Conservation (phyloP, 1,284 basidiomycete species). For the Termitomyces sp. region DNA sequence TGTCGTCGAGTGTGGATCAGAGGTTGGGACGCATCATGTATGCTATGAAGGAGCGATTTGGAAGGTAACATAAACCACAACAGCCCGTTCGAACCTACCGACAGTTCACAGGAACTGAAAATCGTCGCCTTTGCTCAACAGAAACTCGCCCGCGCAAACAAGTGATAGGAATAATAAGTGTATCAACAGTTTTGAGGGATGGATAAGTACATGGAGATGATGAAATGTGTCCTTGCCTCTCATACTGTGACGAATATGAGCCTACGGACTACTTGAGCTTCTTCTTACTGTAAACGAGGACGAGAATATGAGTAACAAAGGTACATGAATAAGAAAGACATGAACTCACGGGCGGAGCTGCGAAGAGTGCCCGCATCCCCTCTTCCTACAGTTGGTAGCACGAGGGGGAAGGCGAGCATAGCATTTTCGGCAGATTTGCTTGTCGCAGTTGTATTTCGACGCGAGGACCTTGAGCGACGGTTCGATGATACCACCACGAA, state of each 20-base stretch:
- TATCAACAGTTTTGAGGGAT: not conserved
- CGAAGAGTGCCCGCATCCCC: slow-evolving; percentile 87
- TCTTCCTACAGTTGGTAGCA: slow-evolving; percentile 98
- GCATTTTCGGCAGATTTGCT: slow-evolving; percentile 99
- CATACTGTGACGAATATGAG: not conserved
- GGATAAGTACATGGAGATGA: not conserved
- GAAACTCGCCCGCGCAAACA: not conserved
- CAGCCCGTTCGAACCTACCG: no score
- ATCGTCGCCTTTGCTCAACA: not conserved
- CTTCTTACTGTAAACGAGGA: slow-evolving; percentile 14
- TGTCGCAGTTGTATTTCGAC: slow-evolving; percentile 95
- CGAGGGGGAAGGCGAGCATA: slow-evolving; percentile 98
- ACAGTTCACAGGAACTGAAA: no score
- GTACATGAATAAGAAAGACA: not conserved
- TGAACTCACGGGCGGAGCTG: slow-evolving; percentile 87
- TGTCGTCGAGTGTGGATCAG: no score
- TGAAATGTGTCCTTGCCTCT: not conserved
- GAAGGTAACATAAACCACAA: no score
- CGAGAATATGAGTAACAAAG: not conserved
- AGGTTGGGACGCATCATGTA: no score
- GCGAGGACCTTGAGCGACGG: slow-evolving; percentile 97
- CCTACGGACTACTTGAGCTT: slow-evolving; percentile 25
- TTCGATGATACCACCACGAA: slow-evolving; percentile 98
- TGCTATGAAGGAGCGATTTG: no score
- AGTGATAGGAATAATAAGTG: not conserved